These are phyloP conservation scores for Aspergillus alliaceus DNA, from an alignment of 2,329 filamentous ascomycete genomes.

Conservation along the genomic window DNA sequence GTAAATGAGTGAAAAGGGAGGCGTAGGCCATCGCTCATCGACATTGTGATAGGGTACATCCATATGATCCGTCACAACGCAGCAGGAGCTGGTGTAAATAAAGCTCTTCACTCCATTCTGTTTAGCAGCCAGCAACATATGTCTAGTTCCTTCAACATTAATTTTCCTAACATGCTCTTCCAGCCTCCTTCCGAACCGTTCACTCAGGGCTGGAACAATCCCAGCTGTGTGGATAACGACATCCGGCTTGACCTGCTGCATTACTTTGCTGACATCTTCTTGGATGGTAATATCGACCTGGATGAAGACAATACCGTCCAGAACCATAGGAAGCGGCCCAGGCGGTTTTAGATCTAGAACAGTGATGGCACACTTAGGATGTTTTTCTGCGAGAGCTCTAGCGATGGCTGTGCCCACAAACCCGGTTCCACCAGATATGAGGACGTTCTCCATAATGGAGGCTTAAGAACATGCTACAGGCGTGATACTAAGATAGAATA, in stretches of 20 bases:
- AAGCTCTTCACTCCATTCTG: slow-evolving; percentile 49
- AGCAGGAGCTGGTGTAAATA: slow-evolving; percentile 58
- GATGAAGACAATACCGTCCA: slow-evolving; percentile 24
- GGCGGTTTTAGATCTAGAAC: slow-evolving; percentile 38
- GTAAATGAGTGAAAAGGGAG: slow-evolving; percentile 42
- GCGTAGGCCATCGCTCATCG: slow-evolving; percentile 41
- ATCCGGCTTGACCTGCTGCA: slow-evolving; percentile 46
- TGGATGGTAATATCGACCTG: slow-evolving; percentile 36
- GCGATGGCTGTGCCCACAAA: slow-evolving; percentile 42
- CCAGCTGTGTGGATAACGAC: slow-evolving; percentile 57
- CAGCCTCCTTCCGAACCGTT: slow-evolving; percentile 37
- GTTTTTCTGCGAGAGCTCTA: slow-evolving; percentile 36
- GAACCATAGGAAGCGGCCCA: slow-evolving; percentile 27
- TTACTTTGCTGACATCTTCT: slow-evolving; percentile 28
- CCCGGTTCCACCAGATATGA: slow-evolving; percentile 41
- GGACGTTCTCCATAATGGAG: slow-evolving; percentile 15
- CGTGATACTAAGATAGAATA: too few species aligned
- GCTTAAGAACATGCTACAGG: too few species aligned
- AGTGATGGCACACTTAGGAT: slow-evolving; percentile 36
- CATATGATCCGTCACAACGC: slow-evolving; percentile 55
- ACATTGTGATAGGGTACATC: slow-evolving; percentile 36
- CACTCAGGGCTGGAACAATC: slow-evolving; percentile 40
- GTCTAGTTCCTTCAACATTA: slow-evolving; percentile 57
- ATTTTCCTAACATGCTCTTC: slow-evolving; percentile 47
- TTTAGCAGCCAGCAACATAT: slow-evolving; percentile 51